Conservation (phyloP, 345 rosid species). For the Citrus unshiu region DNA sequence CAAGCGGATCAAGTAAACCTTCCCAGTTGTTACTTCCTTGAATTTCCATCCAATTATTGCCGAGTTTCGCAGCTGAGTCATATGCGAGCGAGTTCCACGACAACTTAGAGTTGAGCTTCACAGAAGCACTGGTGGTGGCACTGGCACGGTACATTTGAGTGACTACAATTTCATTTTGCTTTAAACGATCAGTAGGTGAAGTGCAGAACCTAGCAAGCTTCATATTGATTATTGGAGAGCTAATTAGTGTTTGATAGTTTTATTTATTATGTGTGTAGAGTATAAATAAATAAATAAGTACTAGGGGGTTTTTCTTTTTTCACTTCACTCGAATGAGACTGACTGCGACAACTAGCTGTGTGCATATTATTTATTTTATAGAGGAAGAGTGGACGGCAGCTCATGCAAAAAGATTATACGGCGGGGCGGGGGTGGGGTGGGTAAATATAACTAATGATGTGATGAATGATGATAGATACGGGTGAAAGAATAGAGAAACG, state of each 20-base stretch:
- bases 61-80: constrained; percentile 18
- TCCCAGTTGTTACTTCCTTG: constrained; percentile 60
- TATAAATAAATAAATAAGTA: too few species aligned
- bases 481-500: not conserved
- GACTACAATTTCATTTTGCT: not conserved
- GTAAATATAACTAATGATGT: not conserved
- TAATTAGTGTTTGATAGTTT: not conserved
- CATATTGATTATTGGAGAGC: not conserved
- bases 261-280: too few species aligned
- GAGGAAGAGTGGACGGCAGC: constrained; percentile 10
- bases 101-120: not conserved
- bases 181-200: not conserved
- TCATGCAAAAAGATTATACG: not conserved
- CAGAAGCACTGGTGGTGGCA: not conserved
- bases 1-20: constrained; percentile 61
- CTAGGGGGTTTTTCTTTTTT: not conserved
- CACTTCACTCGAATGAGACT: not conserved
- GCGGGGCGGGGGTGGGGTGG: not conserved
- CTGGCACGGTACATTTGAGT: not conserved
- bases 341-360: too few species aligned
- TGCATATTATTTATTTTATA: not conserved
- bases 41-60: constrained; percentile 46
- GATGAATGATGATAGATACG: not conserved
- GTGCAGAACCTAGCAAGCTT: not conserved
- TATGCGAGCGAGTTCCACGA: constrained; percentile 1